phyloP scores from a whole-genome alignment of 768 basidiomycete species.

The Hirschioporus abietinus region DNA sequence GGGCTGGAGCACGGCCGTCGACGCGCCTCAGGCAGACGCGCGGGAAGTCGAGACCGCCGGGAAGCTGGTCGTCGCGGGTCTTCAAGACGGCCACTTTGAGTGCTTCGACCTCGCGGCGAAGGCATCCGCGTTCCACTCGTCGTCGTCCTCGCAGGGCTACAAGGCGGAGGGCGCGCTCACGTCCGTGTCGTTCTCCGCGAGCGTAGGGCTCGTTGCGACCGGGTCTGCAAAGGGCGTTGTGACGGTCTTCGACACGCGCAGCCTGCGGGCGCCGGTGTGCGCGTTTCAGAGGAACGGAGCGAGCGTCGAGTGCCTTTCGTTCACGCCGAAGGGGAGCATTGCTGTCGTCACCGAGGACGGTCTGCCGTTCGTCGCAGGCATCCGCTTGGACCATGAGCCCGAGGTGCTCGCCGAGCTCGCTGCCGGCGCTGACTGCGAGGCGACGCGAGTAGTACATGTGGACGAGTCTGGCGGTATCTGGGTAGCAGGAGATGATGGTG shows the following conservation, averaged over 20 bases:
- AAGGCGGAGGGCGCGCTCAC: constrained; percentile 31
- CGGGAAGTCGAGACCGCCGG: constrained; percentile 42
- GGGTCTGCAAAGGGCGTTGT: constrained; percentile 54
- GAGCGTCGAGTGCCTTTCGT: constrained; percentile 44
- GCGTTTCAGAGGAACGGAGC: constrained; percentile 40
- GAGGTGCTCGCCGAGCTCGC: constrained; percentile 40
- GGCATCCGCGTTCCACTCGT: constrained; percentile 23
- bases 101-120: constrained; percentile 47
- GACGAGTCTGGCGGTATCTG: constrained; percentile 36
- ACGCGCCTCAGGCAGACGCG: constrained; percentile 13
- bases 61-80: constrained; percentile 48
- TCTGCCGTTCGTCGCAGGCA: constrained; percentile 48
- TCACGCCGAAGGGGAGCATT: constrained; percentile 28
- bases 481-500: constrained; percentile 59
- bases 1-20: neutral
- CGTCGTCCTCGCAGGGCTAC: constrained; percentile 13
- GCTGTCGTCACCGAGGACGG: constrained; percentile 55
- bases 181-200: constrained; percentile 39
- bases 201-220: constrained; percentile 45
- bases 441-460: constrained; percentile 40
- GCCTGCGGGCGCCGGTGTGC: constrained; percentile 32
- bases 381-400: constrained; percentile 32
- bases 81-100: constrained; percentile 52
- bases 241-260: constrained; percentile 49
- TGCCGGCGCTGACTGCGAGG: constrained; percentile 57